Conservation (phyloP, 306 rosid species). For the Crotalaria pallida region DNA sequence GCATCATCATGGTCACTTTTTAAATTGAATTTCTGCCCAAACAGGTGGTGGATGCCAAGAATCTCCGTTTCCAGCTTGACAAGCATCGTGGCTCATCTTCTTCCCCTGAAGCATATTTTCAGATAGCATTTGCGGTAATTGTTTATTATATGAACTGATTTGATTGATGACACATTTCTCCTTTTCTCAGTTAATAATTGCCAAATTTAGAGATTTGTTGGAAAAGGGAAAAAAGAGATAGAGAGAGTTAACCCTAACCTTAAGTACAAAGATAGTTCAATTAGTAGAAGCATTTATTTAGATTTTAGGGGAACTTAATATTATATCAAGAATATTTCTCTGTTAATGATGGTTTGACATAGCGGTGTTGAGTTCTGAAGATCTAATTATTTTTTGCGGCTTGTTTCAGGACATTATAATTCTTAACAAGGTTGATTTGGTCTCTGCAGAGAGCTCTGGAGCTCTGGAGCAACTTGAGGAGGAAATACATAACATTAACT, state of each 20-base stretch:
- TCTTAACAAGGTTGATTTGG: conserved; percentile 98
- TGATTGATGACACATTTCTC: neutral
- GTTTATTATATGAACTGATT: neutral
- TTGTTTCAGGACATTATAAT: conserved; percentile 75
- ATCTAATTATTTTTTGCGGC: conserved; percentile 32
- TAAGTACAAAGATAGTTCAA: neutral
- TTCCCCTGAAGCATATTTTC: conserved; percentile 79
- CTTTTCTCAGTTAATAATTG: neutral
- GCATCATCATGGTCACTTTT: neutral
- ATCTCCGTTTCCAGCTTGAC: conserved; percentile 67
- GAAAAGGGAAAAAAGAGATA: neutral
- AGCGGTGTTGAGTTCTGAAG: neutral
- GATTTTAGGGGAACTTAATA: conserved; percentile 2
- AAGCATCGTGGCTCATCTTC: conserved; percentile 63
- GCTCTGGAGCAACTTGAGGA: conserved; percentile 69
- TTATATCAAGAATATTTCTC: conserved; percentile 2
- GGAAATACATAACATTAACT: conserved; percentile 73
- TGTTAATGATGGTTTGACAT: neutral
- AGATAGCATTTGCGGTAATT: conserved; percentile 92
- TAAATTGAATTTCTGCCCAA: conserved; percentile 20
- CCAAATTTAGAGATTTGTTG: neutral
- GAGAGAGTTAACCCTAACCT: too few species aligned
- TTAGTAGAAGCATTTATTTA: neutral
- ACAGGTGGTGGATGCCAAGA: conserved; percentile 91
- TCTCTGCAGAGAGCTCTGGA: conserved; percentile 61